These are phyloP conservation scores for Parmelia sp. DNA, from an alignment of 495 filamentous ascomycete genomes.

Conservation along the genomic window DNA sequence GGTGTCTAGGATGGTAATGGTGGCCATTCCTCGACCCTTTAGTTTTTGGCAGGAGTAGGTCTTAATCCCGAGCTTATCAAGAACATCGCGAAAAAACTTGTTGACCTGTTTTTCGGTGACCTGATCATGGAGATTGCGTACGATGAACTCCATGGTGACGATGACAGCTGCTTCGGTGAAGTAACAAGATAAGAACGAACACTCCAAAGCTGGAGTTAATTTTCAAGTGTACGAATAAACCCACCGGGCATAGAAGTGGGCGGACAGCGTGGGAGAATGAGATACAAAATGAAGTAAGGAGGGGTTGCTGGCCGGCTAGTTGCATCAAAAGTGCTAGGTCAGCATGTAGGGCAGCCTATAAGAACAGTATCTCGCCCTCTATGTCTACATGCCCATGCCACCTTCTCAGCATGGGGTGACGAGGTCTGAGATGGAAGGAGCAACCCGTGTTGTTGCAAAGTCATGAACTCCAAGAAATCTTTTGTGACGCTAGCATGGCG, in stretches of 20 bases:
- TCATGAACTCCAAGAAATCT: background rate
- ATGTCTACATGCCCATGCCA: background rate
- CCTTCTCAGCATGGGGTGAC: background rate
- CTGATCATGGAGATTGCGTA: conserved; percentile 34
- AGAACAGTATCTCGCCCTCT: background rate
- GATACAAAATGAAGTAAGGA: conserved; percentile 6
- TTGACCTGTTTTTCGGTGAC: conserved; percentile 32
- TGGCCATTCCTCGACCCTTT: conserved; percentile 29
- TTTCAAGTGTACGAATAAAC: background rate
- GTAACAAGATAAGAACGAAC: background rate
- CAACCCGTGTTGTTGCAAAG: no score
- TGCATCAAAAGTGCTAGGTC: background rate
- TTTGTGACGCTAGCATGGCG: background rate
- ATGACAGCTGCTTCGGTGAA: background rate
- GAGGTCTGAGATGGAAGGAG: background rate
- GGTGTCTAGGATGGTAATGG: conserved; percentile 33
- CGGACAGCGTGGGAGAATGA: background rate
- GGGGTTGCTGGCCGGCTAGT: background rate
- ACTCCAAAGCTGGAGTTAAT: background rate
- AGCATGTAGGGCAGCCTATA: background rate
- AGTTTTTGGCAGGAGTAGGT: conserved; percentile 36
- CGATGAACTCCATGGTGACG: conserved; percentile 39
- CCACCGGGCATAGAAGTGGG: no score
- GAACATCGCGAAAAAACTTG: conserved; percentile 32
- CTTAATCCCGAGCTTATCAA: conserved; percentile 31